Evolutionary conservation across 208 protist species (phyloP).

Genomic region (Angomonas desouzai): DNA sequence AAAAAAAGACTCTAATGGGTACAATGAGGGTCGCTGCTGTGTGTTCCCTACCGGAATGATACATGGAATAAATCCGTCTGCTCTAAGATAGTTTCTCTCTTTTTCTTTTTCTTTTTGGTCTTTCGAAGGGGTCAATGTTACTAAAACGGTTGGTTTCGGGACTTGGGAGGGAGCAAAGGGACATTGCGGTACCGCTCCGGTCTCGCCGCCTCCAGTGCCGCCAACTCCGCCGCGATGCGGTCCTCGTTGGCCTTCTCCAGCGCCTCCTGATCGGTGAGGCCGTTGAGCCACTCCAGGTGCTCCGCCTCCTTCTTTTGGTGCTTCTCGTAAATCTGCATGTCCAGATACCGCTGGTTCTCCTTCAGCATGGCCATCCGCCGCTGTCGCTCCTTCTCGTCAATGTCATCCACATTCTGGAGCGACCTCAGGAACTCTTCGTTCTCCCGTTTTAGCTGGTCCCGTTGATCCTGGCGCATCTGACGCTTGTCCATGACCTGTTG

Average conservation of each 20-base stretch:
- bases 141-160: constrained; percentile 39
- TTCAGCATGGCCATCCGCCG: constrained; percentile 40
- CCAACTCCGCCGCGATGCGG: constrained; percentile 65
- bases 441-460: constrained; percentile 33
- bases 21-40: background rate
- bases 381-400: constrained; percentile 43
- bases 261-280: constrained; percentile 56
- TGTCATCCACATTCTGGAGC: constrained; percentile 25
- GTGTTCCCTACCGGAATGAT: background rate
- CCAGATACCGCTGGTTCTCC: constrained; percentile 67
- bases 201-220: constrained; percentile 70
- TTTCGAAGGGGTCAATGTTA: too few species aligned
- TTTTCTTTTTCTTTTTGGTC: too few species aligned
- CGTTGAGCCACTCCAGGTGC: constrained; percentile 25
- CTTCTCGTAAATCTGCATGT: constrained; percentile 58
- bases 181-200: constrained; percentile 70
- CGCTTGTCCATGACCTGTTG: constrained; percentile 81
- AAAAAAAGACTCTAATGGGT: background rate
- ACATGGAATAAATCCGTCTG: too few species aligned
- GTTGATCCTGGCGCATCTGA: constrained; percentile 32
- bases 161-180: constrained; percentile 47
- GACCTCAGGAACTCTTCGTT: constrained; percentile 41
- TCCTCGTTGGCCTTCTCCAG: constrained; percentile 53
- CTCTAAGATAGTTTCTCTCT: too few species aligned
- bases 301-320: constrained; percentile 37